Evolutionary conservation across 208 protist species (phyloP), one percentile per base, ranked within the genome.

Genomic region (Leishmania lainsoni): DNA sequence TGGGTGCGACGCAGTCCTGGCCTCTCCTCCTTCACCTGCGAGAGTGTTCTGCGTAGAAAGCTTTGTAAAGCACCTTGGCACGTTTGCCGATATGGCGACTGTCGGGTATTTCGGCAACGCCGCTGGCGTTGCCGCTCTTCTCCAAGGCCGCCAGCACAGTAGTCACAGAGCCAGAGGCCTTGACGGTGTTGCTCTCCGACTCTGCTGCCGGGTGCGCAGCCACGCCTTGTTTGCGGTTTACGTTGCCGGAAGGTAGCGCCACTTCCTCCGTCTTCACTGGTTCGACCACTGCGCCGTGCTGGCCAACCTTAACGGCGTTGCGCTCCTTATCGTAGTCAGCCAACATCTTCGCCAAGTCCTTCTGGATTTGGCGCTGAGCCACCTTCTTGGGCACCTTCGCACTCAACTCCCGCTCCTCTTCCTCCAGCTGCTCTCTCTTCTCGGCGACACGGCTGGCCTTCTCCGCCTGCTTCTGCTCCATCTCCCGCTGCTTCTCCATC

Each of bases 61-160:
- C 59, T 83, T 91, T 92, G 85, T 98, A 98, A 42, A 95, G 75
- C 70, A 95, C 92, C 35, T 85, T 81, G 65, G 95, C 93, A 9
- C 93, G 93, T 83, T 94, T 93, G 52, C 95, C 93, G 71, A 98
- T 96, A 84, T 97, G 92, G 1, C 95, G 89, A 80, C 94, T 84
- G 17, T 98, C 93, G 10, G 83, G 86, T 22, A 91, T 75, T 16
- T 80, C 83, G 26, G 78, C 69, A 54, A 69, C 71, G 1, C 51
- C 85, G 5, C 14, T 39, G 32, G 69, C 61, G 54, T 52, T 59
- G 39, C 52, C 69, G 20, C 48, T 56, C 49, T 76, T 81, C 81
- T 92, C 78, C 74, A 97, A 70, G 20, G 85, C 86, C 4, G 78
- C 74, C 10, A 95, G 76, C 32, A 89, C 92, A 35, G 91, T 87